phyloP scores from a whole-genome alignment of 352 stramenopile species.

The Pythium brachiatum region DNA sequence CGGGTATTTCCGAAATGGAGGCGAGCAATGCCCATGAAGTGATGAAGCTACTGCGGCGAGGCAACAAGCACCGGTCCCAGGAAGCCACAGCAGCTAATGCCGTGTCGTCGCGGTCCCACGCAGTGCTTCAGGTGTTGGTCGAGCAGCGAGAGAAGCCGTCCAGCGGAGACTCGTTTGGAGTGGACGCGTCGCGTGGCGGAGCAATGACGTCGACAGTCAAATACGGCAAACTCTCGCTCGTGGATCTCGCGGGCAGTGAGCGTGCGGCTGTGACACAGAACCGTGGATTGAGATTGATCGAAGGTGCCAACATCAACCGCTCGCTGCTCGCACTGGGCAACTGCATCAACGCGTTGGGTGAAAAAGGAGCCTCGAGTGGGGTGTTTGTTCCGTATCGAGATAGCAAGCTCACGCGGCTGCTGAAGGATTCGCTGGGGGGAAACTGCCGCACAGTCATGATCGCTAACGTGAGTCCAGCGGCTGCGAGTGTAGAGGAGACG shows the following conservation, averaged over 20 bases:
- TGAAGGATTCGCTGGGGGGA: constrained; percentile 90
- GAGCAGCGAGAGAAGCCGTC: constrained; percentile 61
- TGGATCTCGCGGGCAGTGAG: constrained; percentile 91
- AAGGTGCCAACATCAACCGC: constrained; percentile 93
- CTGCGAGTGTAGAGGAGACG: constrained; percentile 89
- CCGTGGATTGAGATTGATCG: constrained; percentile 72
- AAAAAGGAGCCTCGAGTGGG: constrained; percentile 41
- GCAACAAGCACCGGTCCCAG: constrained; percentile 86
- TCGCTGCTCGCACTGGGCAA: constrained; percentile 90
- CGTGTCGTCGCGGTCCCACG: constrained; percentile 88
- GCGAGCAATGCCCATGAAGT: constrained; percentile 71
- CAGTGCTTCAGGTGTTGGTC: constrained; percentile 83
- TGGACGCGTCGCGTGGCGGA: constrained; percentile 20
- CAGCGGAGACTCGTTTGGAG: constrained; percentile 14
- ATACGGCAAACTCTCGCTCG: constrained; percentile 87
- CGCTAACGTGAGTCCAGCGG: constrained; percentile 84
- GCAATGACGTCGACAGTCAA: constrained; percentile 41
- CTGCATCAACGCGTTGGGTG: constrained; percentile 92
- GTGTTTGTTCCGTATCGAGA: constrained; percentile 90
- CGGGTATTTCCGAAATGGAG: constrained; percentile 85
- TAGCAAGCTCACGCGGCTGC: constrained; percentile 82
- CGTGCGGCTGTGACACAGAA: constrained; percentile 90
- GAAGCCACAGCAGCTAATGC: constrained; percentile 87
- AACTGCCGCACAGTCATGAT: constrained; percentile 95
- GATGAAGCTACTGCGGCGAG: constrained; percentile 84